Evolutionary conservation across 2,329 filamentous ascomycete genomes (phyloP), one percentile per base, ranked within the genome.

Genomic region (Dendrostoma leiphaemia): DNA sequence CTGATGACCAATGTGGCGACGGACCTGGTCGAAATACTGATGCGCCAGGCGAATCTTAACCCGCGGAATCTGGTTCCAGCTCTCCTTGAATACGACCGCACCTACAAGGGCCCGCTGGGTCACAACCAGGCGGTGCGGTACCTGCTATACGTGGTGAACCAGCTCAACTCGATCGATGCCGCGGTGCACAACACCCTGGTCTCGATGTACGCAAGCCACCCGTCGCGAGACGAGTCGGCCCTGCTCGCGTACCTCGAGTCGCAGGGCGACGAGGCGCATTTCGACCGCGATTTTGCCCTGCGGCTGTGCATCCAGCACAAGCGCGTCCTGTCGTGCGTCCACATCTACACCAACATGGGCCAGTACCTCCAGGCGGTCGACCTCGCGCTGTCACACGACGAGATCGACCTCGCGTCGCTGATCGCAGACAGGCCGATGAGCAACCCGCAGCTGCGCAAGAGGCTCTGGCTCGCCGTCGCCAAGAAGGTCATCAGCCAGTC

Each of bases 101-200:
- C 84, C 52, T 85, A 84, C 61, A 82, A 79, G 48, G 86, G 87
- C 0, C 73, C 88, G 0, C 74, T 93, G 26, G 69, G 74, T 6
- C 84, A 90, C 67, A 97, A 97, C 63, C 94, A 99, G 74, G 94
- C 94, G 1, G 81, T 97, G 35, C 85, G 94, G 38, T 99, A 99
- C 67, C 84, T 99, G 19, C 90, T 92, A 61, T 96, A 93, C 69
- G 90, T 91, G 56, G 92, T 99, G 65, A 92, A 96, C 73, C 83
- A 93, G 73, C 80, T 92, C 64, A 80, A 88, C 68, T 88, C 91
- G 50, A 81, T 86, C 56, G 82, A 93, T 64, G 86, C 94, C 3
- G 93, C 94, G 2, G 88, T 99, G 10, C 94, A 99, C 75, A 99
- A 99, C 69, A 97, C 94, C 0, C 82, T 99, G 6, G 90, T 99